Base-by-base conservation (phyloP, 108 stramenopile species). In the Stephanodiscus minutulus region DNA sequence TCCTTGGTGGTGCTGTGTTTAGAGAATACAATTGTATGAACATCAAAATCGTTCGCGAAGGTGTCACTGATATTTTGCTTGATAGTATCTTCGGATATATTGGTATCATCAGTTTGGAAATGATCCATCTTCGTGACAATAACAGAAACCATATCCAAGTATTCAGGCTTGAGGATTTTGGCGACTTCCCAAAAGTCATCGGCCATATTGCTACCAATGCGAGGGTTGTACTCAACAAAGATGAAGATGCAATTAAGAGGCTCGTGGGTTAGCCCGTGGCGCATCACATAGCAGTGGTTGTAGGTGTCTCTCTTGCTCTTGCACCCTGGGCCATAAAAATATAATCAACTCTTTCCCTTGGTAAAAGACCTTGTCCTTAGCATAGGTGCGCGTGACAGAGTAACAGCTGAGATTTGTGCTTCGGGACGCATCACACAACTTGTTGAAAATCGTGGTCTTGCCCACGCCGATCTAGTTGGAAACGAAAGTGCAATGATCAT, bases 81-180 rank as follows among this genome's bases (percentile, higher is more conserved):
- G 5, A 70, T 57, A 18, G 11, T 44, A 46, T 70, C 58, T 39
- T 43, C 28, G 49, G 57, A 41, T 17, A 27, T 36, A 5, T 36
- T 35, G 0, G 57, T 43, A 5, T 20, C 39, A 24, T 68, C 67
- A 25, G 54, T n/a, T 27, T 60, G 39, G 46, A 70, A 70, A 2
- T 43, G 44, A 20, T 70, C 68, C 56, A 70, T 70, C 58, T 70
- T 70, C 6, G 57, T 70, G 41, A 70, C 68, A 10, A 70, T 43
- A 39, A 70, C 46, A 11, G 59, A 56, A 17, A 70, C 68, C 33
- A 48, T 46, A 27, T 70, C 25, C 57, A 70, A 31, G 28, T 59
- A 70, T 21, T 70, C 58, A 47, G 68, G 68, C 58, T 70, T 70
- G 68, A 72, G 59, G 33, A 72, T 24, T 33, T 72, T 72, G 44